Conservation (phyloP, 495 filamentous ascomycete genomes). For the Penicillium riverlandense region DNA sequence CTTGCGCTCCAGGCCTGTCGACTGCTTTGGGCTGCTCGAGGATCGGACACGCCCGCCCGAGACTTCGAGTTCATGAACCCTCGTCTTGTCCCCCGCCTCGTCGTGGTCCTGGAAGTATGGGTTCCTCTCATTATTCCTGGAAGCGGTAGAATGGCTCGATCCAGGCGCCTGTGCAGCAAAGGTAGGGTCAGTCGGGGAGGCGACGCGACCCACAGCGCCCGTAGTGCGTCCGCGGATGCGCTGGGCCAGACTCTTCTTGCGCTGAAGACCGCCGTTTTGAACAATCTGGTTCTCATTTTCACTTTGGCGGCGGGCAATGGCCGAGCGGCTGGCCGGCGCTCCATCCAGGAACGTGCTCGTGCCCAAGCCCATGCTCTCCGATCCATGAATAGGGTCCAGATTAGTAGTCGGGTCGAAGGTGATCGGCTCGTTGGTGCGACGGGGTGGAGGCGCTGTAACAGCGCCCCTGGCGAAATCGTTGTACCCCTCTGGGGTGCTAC, state of each 20-base stretch:
- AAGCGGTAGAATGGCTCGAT: conserved; percentile 25
- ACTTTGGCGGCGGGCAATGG: conserved; percentile 69
- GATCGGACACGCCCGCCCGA: conserved; percentile 37
- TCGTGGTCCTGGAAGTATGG: conserved; percentile 87
- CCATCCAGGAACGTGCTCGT: conserved; percentile 96
- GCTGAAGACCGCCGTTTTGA: conserved; percentile 58
- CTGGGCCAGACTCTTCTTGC: conserved; percentile 92
- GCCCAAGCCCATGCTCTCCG: conserved; percentile 77
- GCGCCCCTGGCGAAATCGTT: conserved; percentile 52
- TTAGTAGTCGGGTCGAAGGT: conserved; percentile 52
- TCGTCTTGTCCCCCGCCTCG: conserved; percentile 64
- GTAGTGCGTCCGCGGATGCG: conserved; percentile 61
- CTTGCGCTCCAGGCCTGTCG: conserved; percentile 55
- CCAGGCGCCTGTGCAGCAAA: conserved; percentile 14
- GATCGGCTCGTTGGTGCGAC: conserved; percentile 34
- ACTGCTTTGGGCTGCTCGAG: conserved; percentile 55
- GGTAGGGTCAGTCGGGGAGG: conserved; percentile 36
- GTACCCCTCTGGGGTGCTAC: conserved; percentile 75
- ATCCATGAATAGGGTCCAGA: conserved; percentile 70
- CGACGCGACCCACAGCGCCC: conserved; percentile 38
- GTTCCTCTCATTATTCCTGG: conserved; percentile 52
- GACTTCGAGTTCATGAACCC: conserved; percentile 36
- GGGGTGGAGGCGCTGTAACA: conserved; percentile 18
- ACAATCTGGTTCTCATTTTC: conserved; percentile 45
- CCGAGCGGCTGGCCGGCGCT: conserved; percentile 75